Base-by-base conservation (phyloP, 306 rosid species). In the Cucumis sativus region DNA sequence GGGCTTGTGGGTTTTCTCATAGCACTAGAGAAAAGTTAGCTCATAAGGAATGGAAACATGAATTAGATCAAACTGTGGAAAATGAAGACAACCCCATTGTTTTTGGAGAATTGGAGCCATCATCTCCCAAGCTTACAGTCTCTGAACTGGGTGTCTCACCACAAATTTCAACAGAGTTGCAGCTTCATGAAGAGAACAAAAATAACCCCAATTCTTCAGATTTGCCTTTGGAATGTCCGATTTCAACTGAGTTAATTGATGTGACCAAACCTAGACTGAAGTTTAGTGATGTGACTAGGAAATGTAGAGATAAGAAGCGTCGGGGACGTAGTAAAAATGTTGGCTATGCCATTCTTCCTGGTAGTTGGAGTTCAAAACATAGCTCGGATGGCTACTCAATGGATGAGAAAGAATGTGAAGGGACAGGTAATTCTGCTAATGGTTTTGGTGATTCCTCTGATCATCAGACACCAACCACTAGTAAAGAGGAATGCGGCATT, bases 231-330 rank as follows among this genome's bases (percentile, higher is more conserved):
- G 77, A 79, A 63, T 63, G 52, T n/a, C 69, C 58, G 7, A 73
- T 23, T 28, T 76, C 76, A 9, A 57, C 69, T 25, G 77, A 75
- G 33, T 70, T 70, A 43, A 69, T 49, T 49, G 69, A 56, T 37
- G 49, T 40, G 71, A 49, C 64, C 28, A 80, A 79, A 51, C 67
- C 80, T 35, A 71, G 76, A 25, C 58, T 79, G 47, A 77, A 84
- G 61, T 81, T 84, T 17, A 15, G 75, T 25, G 80, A 81, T 56
- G 41, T 84, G 68, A 84, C 85, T 20, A 37, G 83, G 37, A 84
- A 84, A 60, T 81, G 78, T 49, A 79, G 87, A 62, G 83, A 70
- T n/a, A 81, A 71, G 85, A 84, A 82, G 82, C 79, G 85, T 11
- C 78, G 85, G 11, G 77, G 83, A 3, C 79, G 78, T 4, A 64